A percentile compares a stretch with the other conserved stretches of the same genome.
These are phyloP conservation scores for Zygotorulaspora florentina DNA, from an alignment of 805 yeast species.

Conservation along the genomic window DNA sequence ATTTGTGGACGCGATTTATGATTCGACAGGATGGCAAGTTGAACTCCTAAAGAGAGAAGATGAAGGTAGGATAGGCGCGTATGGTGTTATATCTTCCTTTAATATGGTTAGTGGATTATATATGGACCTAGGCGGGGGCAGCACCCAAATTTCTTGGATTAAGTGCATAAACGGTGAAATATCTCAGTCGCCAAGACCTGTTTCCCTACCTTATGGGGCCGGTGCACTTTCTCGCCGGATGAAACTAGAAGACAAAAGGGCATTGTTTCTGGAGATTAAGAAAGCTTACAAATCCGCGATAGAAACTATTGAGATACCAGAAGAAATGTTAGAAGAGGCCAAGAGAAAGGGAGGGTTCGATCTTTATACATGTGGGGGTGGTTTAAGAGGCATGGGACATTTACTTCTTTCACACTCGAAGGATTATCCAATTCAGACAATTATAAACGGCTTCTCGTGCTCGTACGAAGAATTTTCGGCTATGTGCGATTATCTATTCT, in stretches of 20 bases:
- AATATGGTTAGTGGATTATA: constrained; percentile 62
- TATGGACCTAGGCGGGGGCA: constrained; percentile 72
- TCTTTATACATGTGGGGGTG: constrained; percentile 70
- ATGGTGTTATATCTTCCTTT: constrained; percentile 72
- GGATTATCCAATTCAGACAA: constrained; percentile 64
- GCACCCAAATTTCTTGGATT: constrained; percentile 68
- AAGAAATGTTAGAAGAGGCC: constrained; percentile 47
- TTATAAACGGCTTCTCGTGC: constrained; percentile 65
- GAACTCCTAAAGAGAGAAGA: constrained; percentile 55
- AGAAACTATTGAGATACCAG: constrained; percentile 49
- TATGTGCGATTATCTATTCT: constrained; percentile 47
- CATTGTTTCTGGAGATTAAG: constrained; percentile 50
- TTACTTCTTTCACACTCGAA: constrained; percentile 47
- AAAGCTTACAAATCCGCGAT: constrained; percentile 47
- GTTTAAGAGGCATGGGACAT: constrained; percentile 66
- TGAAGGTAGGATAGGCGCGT: constrained; percentile 64
- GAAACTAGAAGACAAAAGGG: constrained; percentile 46
- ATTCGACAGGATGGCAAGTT: constrained; percentile 66
- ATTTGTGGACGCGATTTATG: constrained; percentile 50
- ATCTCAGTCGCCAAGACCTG: constrained; percentile 51
- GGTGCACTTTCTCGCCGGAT: constrained; percentile 59
- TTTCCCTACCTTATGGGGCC: constrained; percentile 69
- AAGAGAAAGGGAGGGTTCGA: constrained; percentile 55
- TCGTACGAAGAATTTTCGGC: constrained; percentile 48
- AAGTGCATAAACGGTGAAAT: constrained; percentile 52